Evolutionary conservation across 805 yeast genomes (phyloP).

Genomic region (Metschnikowia continentalis): DNA sequence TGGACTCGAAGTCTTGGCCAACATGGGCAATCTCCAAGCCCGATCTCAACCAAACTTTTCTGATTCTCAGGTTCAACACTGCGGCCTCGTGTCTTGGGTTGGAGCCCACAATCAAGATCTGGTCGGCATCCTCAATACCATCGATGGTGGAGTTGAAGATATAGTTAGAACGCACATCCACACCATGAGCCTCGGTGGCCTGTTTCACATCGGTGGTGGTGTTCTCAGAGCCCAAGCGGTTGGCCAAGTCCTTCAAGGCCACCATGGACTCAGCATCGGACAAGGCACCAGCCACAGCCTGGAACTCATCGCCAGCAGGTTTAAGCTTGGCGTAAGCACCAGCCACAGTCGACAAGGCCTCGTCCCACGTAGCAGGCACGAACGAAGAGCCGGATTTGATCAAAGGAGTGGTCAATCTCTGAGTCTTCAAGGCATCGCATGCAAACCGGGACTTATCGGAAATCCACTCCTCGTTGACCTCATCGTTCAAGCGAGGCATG

Average conservation of each 20-base stretch:
- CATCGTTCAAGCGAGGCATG: constrained; percentile 80
- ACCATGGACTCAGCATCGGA: constrained; percentile 81
- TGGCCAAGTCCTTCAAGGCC: constrained; percentile 73
- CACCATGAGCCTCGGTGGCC: constrained; percentile 57
- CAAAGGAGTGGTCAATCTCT: constrained; percentile 78
- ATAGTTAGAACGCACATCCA: constrained; percentile 74
- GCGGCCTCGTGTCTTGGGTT: constrained; percentile 91
- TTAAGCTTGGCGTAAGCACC: constrained; percentile 51
- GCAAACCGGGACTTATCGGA: constrained; percentile 85
- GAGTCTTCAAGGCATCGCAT: constrained; percentile 80
- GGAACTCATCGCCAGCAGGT: constrained; percentile 67
- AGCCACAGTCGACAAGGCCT: constrained; percentile 68
- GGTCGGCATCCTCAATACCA: constrained; percentile 81
- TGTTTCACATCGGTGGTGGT: constrained; percentile 65
- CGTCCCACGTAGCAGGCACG: constrained; percentile 81
- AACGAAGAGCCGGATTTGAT: constrained; percentile 66
- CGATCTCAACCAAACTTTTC: constrained; percentile 74
- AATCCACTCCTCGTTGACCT: constrained; percentile 87
- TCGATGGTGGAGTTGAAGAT: constrained; percentile 74
- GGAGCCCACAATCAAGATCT: constrained; percentile 74
- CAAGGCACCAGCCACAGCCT: constrained; percentile 79
- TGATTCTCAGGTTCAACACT: constrained; percentile 75
- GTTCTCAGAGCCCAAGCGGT: constrained; percentile 77
- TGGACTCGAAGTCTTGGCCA: constrained; percentile 75
- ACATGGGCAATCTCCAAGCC: constrained; percentile 64